Evolutionary conservation across 1,284 basidiomycete species (phyloP).

Genomic region (Polyporus tsugae): DNA sequence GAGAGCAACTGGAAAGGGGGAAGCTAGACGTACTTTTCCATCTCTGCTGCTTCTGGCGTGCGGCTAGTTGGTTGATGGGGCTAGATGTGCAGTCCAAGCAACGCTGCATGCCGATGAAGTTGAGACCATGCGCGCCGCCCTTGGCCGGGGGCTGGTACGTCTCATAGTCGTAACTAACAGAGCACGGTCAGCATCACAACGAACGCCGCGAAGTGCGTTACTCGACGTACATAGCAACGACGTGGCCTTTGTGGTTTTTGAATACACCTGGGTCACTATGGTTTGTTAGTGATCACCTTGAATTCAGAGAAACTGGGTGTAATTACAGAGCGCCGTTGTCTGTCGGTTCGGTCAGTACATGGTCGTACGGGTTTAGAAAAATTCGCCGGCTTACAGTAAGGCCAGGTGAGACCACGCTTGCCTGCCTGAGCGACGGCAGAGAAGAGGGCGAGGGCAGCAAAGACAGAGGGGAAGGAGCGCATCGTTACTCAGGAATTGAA

Average conservation of each 20-base stretch:
- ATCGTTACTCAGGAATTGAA: background rate
- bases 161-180: slow-evolving; percentile 6
- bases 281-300: background rate
- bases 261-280: background rate
- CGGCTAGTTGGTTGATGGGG: slow-evolving; percentile 6
- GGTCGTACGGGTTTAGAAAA: background rate
- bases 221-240: slow-evolving; percentile 6
- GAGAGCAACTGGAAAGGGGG: background rate
- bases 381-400: background rate
- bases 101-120: slow-evolving; percentile 9
- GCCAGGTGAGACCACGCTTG: slow-evolving; percentile 11
- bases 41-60: slow-evolving; percentile 6
- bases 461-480: slow-evolving; percentile 1
- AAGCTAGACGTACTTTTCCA: background rate
- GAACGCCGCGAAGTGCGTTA: too few species aligned
- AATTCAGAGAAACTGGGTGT: background rate
- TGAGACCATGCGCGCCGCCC: background rate
- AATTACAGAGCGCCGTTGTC: background rate
- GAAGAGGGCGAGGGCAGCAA: slow-evolving; percentile 6
- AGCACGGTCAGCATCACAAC: background rate
- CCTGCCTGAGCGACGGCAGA: slow-evolving; percentile 4
- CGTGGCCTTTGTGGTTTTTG: slow-evolving; percentile 1
- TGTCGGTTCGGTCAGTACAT: background rate
- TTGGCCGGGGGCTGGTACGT: slow-evolving; percentile 1
- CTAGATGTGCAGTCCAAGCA: slow-evolving; percentile 7